phyloP scores from a whole-genome alignment of 257 asterid genomes.

The Eucommia ulmoides region DNA sequence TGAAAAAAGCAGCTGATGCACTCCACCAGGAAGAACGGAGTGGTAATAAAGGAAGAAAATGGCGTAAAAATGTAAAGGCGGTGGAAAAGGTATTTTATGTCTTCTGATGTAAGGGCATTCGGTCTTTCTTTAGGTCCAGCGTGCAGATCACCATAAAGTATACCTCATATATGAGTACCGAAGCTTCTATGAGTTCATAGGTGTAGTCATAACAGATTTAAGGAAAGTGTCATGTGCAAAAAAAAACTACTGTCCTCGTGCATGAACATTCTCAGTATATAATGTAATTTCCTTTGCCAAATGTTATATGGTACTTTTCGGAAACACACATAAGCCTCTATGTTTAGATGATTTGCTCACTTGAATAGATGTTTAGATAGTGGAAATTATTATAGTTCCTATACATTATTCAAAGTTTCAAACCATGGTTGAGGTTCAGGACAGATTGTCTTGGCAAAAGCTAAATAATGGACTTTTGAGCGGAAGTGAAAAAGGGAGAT shows the following conservation, averaged over 20 bases:
- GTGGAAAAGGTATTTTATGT: slow-evolving; percentile 68
- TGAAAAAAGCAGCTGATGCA: slow-evolving; percentile 85
- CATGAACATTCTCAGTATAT: background rate
- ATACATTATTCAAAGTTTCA: too few species aligned
- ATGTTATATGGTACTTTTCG: background rate
- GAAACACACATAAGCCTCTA: background rate
- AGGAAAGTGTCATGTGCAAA: background rate
- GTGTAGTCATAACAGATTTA: background rate
- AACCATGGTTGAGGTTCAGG: too few species aligned
- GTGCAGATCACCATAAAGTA: background rate
- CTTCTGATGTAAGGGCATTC: background rate
- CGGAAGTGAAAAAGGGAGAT: too few species aligned
- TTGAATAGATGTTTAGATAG: background rate
- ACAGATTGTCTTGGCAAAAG: too few species aligned
- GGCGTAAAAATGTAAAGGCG: slow-evolving; percentile 97
- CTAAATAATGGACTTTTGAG: too few species aligned
- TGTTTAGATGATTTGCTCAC: background rate
- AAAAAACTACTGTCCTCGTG: background rate
- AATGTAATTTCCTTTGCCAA: background rate
- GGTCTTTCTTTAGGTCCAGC: background rate
- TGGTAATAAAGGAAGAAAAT: slow-evolving; percentile 88
- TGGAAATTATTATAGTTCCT: too few species aligned
- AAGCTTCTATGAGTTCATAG: background rate
- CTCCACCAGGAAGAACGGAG: slow-evolving; percentile 97
- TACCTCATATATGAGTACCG: background rate